phyloP scores from a whole-genome alignment of 768 basidiomycete species.

The Tephrocybe sp. region DNA sequence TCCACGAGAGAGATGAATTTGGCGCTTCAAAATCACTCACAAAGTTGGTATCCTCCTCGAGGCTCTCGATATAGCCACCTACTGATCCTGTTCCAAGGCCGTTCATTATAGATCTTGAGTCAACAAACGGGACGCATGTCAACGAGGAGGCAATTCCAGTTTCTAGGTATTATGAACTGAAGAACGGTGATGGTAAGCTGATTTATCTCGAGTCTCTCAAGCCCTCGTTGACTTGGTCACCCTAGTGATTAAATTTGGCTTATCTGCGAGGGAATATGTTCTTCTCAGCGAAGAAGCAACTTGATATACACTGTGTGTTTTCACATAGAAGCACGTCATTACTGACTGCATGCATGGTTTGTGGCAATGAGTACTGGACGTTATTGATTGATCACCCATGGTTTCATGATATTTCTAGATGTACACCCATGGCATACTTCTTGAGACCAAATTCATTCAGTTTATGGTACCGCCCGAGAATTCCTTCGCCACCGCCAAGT shows the following conservation, averaged over 20 bases:
- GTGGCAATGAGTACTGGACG: too few species aligned
- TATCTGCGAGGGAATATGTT: conserved; percentile 81
- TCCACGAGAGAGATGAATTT: conserved; percentile 86
- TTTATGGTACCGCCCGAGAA: conserved; percentile 36
- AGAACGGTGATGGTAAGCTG: conserved; percentile 70
- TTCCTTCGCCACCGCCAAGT: conserved; percentile 42
- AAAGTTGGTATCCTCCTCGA: conserved; percentile 63
- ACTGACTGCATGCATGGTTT: too few species aligned
- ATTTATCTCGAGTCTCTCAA: conserved; percentile 1
- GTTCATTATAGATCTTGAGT: conserved; percentile 96
- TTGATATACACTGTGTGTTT: conserved; percentile 19
- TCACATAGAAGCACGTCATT: too few species aligned
- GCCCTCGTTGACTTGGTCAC: background rate
- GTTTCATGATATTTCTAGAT: too few species aligned
- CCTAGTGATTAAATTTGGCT: conserved; percentile 83
- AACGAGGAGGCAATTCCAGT: conserved; percentile 85
- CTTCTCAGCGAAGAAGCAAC: conserved; percentile 76
- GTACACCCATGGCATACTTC: too few species aligned
- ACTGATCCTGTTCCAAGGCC: conserved; percentile 53
- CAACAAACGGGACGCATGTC: conserved; percentile 94
- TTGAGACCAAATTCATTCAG: too few species aligned
- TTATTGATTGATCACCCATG: too few species aligned
- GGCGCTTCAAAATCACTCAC: conserved; percentile 74
- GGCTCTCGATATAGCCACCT: background rate
- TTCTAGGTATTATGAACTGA: conserved; percentile 85